Evolutionary conservation across 2,329 filamentous ascomycete genomes (phyloP), one percentile per base, ranked within the genome.

Genomic region (Lecanoromycetidae sp.): DNA sequence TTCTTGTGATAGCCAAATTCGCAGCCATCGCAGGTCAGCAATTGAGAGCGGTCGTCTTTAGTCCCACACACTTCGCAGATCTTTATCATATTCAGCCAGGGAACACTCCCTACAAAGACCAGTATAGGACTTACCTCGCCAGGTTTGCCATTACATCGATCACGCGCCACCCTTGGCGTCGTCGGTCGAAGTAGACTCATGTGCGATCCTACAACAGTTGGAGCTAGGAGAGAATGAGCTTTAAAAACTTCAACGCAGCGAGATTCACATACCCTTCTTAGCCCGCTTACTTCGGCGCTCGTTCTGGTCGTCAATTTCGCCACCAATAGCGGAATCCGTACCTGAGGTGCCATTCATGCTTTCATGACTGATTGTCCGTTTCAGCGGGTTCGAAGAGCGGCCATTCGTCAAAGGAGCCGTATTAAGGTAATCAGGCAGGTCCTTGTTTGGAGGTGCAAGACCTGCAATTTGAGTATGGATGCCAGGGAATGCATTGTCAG

Each of bases 151-250:
- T 71, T 68, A 29, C 71, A 71, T 52, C 74, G 74, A 57, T 77
- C 75, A 38, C 74, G 71, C 40, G 72, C 71, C 34, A 69, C 60
- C 44, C 68, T 46, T 19, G 52, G 65, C 13, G 81, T 80, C 22
- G 84, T 81, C 48, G 90, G 86, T 44, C 90, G 84, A 60, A 94
- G 87, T 58, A 90, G 78, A 52, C 86, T 91, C 87, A 96, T 96
- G 66, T 96, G 87, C 44, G 90, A 96, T 46, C 91, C 91, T 54
- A 87, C 87, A 56, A 98, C 87, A 27, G 86, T 94, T 35, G 90
- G 87, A 29, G 73, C 70, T 35, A 66, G 66, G 61, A 77, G 64
- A 68, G 55, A 52, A 57, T 57, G 54, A 58, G 52, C 54, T 52
- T 61, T 67, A 65, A 69, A 67, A 60, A 50, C 20, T 15, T 33